Base-by-base conservation (phyloP, 169 alveolate species). In the Plasmodium gonderi region DNA sequence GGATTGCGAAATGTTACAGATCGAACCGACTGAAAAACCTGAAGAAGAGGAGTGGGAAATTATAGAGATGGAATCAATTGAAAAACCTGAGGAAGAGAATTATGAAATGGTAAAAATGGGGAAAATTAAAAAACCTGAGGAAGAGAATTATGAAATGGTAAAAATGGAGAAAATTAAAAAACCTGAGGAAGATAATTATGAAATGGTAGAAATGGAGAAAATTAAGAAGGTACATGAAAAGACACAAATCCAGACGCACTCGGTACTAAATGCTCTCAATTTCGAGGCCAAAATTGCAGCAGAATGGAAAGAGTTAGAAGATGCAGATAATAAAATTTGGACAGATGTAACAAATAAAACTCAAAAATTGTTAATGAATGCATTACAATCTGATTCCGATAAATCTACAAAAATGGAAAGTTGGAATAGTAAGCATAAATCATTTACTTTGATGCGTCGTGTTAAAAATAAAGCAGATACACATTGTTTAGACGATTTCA, bases 221-320 rank as follows among this genome's bases (percentile, higher is more conserved):
- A 26, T 20, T 1, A 40, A 33, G 20, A 33, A 69, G 6, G 44
- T 1, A 17, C 5, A 3, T 1, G 44, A 69, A 31, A 69, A 26
- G 29, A 6, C 29, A 12, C n/a, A 14, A 5, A 29, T 20, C 29
- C 44, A 6, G 23, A 0, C 79, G 20, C 79, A 49, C n/a, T n/a
- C n/a, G 65, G 8, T 9, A 49, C 79, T 69, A 33, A 69, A 69
- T 69, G 17, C 44, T 17, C 12, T 33, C 23, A 69, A 69, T 40
- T 69, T 69, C 49, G 79, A 69, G 60, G 23, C 8, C 5, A 69
- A 33, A 69, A 69, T 69, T 40, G 49, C 36, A 31, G 20, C 9
- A n/a, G 79, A 69, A 69, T 69, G 79, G 79, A 69, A 69, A 14
- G 60, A 33, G 49, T 33, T 69, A 69, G 79, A 69, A 33, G 44